Conservation (phyloP, 441 rosid genomes). For the Sinapis alba region DNA sequence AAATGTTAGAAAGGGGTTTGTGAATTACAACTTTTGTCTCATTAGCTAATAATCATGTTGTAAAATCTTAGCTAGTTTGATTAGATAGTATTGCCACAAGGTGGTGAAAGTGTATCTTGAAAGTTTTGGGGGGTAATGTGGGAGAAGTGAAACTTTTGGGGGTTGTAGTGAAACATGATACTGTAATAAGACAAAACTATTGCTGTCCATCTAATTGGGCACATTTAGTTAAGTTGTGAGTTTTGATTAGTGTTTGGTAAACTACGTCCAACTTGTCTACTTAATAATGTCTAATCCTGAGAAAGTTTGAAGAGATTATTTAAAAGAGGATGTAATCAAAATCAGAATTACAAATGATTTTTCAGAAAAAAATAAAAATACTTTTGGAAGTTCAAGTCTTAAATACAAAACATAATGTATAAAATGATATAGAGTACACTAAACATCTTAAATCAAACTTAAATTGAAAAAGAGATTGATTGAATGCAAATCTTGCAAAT, state of each 20-base stretch:
- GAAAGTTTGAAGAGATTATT: background rate
- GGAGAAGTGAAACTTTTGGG: conserved; percentile 15
- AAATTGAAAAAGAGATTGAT: no score
- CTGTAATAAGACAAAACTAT: background rate
- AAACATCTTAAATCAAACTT: no score
- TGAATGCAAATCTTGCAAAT: no score
- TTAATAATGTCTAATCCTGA: no score
- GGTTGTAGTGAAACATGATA: conserved; percentile 8
- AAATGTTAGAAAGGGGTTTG: conserved; percentile 83
- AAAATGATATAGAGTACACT: no score
- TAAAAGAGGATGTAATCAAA: background rate
- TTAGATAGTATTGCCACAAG: conserved; percentile 19
- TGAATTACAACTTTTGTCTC: conserved; percentile 39
- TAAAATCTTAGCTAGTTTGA: conserved; percentile 29
- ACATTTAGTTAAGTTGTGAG: background rate
- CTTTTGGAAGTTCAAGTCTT: no score
- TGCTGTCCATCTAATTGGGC: conserved; percentile 20
- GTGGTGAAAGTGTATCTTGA: conserved; percentile 23
- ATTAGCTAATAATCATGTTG: conserved; percentile 21
- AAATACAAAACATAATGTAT: no score
- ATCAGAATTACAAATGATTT: background rate
- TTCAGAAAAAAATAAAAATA: background rate
- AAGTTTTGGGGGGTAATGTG: conserved; percentile 31
- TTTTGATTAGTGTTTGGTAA: conserved; percentile 25
- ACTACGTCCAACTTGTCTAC: conserved; percentile 16